These are phyloP conservation scores for Mucor circinelloides DNA, from an alignment of 371 early-diverging fungal genomes.

Conservation along the genomic window DNA sequence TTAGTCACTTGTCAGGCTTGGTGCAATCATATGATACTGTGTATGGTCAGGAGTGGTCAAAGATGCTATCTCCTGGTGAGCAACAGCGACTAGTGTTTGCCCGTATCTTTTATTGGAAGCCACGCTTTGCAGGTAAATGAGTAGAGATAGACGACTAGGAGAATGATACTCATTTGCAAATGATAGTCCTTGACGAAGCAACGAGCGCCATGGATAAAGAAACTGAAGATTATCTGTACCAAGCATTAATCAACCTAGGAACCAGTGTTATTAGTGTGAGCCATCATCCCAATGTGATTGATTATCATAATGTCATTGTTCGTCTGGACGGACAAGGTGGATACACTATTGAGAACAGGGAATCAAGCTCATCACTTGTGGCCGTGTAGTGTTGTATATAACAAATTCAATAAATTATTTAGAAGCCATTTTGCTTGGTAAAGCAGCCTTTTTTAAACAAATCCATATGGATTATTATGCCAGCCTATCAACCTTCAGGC, in stretches of 20 bases:
- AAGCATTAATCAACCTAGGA: constrained; percentile 29
- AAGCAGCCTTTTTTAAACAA: no score
- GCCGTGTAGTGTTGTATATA: constrained; percentile 1
- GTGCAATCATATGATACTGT: constrained; percentile 52
- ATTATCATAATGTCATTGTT: constrained; percentile 53
- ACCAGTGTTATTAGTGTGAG: constrained; percentile 74
- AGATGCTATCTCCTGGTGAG: constrained; percentile 79
- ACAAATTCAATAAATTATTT: no score
- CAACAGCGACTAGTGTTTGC: constrained; percentile 74
- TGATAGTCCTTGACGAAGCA: constrained; percentile 74
- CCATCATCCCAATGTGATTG: constrained; percentile 55
- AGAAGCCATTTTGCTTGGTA: no score
- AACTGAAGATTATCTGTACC: constrained; percentile 57
- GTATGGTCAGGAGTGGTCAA: constrained; percentile 66
- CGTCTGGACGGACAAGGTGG: constrained; percentile 48
- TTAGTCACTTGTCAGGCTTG: constrained; percentile 54
- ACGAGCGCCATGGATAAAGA: constrained; percentile 69
- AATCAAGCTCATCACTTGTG: not conserved
- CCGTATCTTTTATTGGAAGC: constrained; percentile 67
- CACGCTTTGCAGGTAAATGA: constrained; percentile 68
- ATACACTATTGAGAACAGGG: constrained; percentile 18
- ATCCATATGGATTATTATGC: no score
- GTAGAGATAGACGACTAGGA: not conserved
- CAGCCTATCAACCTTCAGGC: no score
- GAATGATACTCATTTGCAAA: not conserved